Evolutionary conservation across 164 flowering plant genomes (phyloP).

Genomic region (Liriodendron chinense): DNA sequence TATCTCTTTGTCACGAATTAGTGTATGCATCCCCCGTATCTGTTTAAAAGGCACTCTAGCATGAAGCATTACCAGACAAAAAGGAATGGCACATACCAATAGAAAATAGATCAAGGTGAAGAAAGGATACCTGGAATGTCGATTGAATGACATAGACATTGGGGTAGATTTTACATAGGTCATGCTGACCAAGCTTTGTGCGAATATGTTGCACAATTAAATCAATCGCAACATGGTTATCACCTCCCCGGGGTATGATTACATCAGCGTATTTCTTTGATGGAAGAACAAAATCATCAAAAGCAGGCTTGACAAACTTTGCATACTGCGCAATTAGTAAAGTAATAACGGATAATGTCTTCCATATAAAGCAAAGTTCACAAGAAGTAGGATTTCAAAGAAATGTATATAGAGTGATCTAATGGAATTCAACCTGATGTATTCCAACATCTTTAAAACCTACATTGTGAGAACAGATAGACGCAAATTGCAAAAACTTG

Average conservation of each 20-base stretch:
- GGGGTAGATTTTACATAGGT: constrained; percentile 88
- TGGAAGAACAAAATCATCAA: constrained; percentile 94
- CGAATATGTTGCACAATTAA: constrained; percentile 93
- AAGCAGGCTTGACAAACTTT: constrained; percentile 97
- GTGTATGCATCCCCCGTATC: constrained; percentile 98
- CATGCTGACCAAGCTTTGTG: constrained; percentile 96
- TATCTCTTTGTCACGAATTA: constrained; percentile 82
- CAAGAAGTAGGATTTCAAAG: background rate
- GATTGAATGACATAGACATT: constrained; percentile 83
- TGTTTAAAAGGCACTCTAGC: constrained; percentile 26
- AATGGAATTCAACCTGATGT: no score
- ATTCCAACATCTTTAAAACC: no score
- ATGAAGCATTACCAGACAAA: constrained; percentile 7
- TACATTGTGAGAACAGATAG: no score
- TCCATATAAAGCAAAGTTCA: constrained; percentile 3
- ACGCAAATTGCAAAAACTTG: no score
- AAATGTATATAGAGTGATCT: no score
- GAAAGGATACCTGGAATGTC: constrained; percentile 75
- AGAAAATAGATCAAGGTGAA: background rate
- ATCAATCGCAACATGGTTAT: constrained; percentile 95
- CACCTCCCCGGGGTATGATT: constrained; percentile 95
- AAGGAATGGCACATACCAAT: constrained; percentile 6
- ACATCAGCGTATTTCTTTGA: constrained; percentile 98
- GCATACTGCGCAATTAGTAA: constrained; percentile 66
- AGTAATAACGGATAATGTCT: background rate